A percentile compares a stretch with the other conserved stretches of the same genome.
These are phyloP conservation scores for Rhizomucor miehei DNA, from an alignment of 371 early-diverging fungal genomes.

Conservation along the genomic window DNA sequence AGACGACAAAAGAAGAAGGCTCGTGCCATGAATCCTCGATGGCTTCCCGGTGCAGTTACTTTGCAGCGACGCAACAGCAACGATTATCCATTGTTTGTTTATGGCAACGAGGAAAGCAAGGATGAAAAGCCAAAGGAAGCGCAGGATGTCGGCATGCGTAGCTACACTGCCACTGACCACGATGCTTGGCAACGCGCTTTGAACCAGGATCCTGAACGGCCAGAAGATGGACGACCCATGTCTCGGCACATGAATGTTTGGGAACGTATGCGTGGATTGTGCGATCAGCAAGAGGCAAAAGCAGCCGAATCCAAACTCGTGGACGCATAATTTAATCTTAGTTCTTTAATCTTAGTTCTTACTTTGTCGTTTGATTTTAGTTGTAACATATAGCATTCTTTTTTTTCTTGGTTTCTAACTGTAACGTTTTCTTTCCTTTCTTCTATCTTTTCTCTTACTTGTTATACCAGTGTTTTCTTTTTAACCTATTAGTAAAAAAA, in stretches of 20 bases:
- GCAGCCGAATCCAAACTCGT: constrained; percentile 4
- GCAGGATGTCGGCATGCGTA: constrained; percentile 12
- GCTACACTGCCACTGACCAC: constrained; percentile 44
- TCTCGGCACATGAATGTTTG: constrained; percentile 37
- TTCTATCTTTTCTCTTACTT: too few species aligned
- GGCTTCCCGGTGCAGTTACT: constrained; percentile 31
- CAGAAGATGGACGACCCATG: constrained; percentile 19
- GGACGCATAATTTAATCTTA: background rate
- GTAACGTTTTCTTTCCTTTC: too few species aligned
- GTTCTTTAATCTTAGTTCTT: background rate
- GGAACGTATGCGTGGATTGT: constrained; percentile 35
- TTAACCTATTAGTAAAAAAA: background rate
- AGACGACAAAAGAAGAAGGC: constrained; percentile 16
- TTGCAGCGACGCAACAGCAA: constrained; percentile 16
- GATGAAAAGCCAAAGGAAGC: constrained; percentile 3
- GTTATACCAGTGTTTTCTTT: background rate
- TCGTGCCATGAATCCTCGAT: constrained; percentile 34
- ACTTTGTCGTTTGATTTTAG: too few species aligned
- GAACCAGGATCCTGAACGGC: constrained; percentile 15
- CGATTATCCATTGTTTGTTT: constrained; percentile 41
- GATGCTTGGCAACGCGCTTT: constrained; percentile 38
- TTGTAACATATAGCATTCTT: too few species aligned
- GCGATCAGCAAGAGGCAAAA: constrained; percentile 5
- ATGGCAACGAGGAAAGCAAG: constrained; percentile 23
- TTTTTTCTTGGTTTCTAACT: too few species aligned